These are phyloP conservation scores for Exophiala spinifera DNA, from an alignment of 2,329 filamentous ascomycete genomes.

Conservation along the genomic window DNA sequence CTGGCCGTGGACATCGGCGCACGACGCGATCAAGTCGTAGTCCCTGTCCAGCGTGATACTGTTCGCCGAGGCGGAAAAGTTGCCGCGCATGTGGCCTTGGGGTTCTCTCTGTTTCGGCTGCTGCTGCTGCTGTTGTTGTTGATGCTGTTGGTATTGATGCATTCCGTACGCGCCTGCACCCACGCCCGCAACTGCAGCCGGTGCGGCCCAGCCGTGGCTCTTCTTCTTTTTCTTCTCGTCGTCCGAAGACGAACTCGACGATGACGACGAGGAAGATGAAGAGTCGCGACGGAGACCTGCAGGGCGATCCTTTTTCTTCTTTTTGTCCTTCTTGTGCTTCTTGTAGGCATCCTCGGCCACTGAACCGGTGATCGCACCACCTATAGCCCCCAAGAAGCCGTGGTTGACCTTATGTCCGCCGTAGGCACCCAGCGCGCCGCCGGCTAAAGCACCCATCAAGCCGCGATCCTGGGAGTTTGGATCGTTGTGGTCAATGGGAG, in stretches of 20 bases:
- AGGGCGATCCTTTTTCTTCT: constrained; percentile 6
- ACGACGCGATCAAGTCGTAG: constrained; percentile 39
- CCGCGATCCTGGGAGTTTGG: constrained; percentile 38
- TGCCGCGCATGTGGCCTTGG: constrained; percentile 31
- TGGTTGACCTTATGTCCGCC: constrained; percentile 46
- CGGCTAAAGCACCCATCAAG: constrained; percentile 46
- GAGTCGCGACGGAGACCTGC: constrained; percentile 15
- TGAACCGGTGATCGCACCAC: constrained; percentile 47
- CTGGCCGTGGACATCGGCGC: constrained; percentile 33
- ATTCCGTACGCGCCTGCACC: constrained; percentile 12
- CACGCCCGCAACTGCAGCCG: constrained; percentile 12
- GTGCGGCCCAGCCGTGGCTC: constrained; percentile 4
- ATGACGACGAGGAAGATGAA: constrained; percentile 21
- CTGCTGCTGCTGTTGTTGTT: constrained; percentile 2
- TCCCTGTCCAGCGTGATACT: constrained; percentile 37
- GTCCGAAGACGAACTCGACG: constrained; percentile 22
- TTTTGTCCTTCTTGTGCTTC: constrained; percentile 33
- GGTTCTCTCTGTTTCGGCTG: not conserved
- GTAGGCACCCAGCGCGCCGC: constrained; percentile 46
- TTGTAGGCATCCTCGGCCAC: constrained; percentile 45
- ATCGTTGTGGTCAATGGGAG: not conserved
- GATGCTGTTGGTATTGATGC: constrained; percentile 15
- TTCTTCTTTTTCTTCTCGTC: constrained; percentile 26
- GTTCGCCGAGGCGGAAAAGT: constrained; percentile 36
- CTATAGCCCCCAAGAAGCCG: constrained; percentile 48